Conservation (phyloP, 768 basidiomycete genomes). For the Pleurotus djamor region DNA sequence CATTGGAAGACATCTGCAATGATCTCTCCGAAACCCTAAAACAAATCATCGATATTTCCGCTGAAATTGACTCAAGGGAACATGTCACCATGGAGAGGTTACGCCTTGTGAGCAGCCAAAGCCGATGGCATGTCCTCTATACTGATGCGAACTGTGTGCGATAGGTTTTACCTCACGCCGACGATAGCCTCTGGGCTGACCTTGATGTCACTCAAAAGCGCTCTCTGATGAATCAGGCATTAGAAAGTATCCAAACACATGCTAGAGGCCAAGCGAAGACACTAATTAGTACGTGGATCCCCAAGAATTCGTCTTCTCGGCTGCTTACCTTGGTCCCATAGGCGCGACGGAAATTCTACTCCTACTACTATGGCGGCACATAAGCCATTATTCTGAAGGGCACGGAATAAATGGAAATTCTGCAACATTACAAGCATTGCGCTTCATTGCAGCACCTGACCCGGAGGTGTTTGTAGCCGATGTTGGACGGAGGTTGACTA, state of each 20-base stretch:
- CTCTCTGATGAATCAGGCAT: constrained; percentile 58
- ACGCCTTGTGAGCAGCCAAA: constrained; percentile 50
- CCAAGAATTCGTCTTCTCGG: neutral
- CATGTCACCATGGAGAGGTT: constrained; percentile 69
- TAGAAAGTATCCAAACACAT: constrained; percentile 41
- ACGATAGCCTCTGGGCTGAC: constrained; percentile 57
- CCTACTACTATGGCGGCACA: constrained; percentile 78
- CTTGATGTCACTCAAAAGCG: constrained; percentile 70
- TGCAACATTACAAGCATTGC: constrained; percentile 45
- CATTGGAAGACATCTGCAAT: constrained; percentile 57
- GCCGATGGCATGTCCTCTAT: neutral
- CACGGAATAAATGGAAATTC: constrained; percentile 26
- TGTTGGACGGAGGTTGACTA: constrained; percentile 49
- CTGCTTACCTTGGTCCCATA: constrained; percentile 19
- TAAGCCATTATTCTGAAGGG: constrained; percentile 59
- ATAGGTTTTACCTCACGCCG: constrained; percentile 35
- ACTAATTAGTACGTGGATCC: constrained; percentile 47
- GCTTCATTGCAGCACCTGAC: constrained; percentile 55
- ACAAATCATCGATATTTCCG: constrained; percentile 64
- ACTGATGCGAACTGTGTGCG: neutral
- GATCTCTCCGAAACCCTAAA: constrained; percentile 62
- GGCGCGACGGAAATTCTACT: constrained; percentile 78
- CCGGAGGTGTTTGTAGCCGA: constrained; percentile 59
- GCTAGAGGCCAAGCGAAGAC: constrained; percentile 48
- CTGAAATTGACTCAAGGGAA: constrained; percentile 72